phyloP scores from a whole-genome alignment of 495 filamentous ascomycete genomes.

The Penicillium parvum region DNA sequence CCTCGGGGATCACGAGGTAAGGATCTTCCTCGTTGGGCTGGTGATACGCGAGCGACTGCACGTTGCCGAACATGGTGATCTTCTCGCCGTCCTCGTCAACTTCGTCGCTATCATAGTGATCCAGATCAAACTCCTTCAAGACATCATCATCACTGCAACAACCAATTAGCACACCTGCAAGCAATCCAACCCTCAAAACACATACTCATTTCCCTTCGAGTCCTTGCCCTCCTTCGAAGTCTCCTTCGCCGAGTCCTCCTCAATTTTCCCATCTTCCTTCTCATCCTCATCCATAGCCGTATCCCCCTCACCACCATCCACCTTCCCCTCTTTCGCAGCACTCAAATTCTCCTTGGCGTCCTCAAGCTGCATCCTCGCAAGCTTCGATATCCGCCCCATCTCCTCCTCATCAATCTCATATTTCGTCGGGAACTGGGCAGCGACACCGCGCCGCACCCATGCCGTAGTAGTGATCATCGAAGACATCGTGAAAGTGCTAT shows the following conservation, averaged over 20 bases:
- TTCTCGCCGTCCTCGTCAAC: slow-evolving; percentile 61
- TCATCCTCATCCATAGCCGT: slow-evolving; percentile 30
- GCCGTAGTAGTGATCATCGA: slow-evolving; percentile 87
- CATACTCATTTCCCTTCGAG: slow-evolving; percentile 19
- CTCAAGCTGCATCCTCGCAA: slow-evolving; percentile 87
- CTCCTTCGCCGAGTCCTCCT: slow-evolving; percentile 25
- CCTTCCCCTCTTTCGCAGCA: slow-evolving; percentile 50
- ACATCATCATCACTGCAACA: slow-evolving; percentile 68
- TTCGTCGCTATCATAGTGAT: slow-evolving; percentile 86
- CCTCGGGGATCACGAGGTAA: slow-evolving; percentile 78
- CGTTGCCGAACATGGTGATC: slow-evolving; percentile 92
- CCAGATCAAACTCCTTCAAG: slow-evolving; percentile 90
- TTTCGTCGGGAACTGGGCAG: slow-evolving; percentile 84
- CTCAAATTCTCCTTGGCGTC: slow-evolving; percentile 84
- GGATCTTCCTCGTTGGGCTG: slow-evolving; percentile 89
- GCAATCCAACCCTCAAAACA: not conserved
- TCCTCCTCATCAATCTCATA: slow-evolving; percentile 92
- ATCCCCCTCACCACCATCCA: slow-evolving; percentile 29
- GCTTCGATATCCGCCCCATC: slow-evolving; percentile 80
- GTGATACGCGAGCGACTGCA: slow-evolving; percentile 90
- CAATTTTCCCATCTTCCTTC: slow-evolving; percentile 19
- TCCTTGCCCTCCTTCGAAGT: slow-evolving; percentile 15
- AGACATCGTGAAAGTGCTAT: slow-evolving; percentile 48
- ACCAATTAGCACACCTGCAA: slow-evolving; percentile 17
- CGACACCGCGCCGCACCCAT: slow-evolving; percentile 93